These are phyloP conservation scores for Quercus variabilis DNA, from an alignment of 306 rosid species.

Conservation along the genomic window DNA sequence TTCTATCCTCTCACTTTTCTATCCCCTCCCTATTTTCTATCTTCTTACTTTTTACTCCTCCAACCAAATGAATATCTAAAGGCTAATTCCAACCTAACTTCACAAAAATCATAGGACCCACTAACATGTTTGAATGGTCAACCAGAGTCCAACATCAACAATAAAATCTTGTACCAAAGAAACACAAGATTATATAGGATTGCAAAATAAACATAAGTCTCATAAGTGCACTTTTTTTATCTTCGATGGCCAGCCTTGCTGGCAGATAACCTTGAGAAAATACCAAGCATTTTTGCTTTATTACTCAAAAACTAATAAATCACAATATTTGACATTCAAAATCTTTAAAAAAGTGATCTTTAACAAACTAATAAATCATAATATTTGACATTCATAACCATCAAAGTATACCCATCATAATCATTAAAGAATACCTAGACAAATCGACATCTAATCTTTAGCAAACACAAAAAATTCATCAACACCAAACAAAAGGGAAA, in stretches of 20 bases:
- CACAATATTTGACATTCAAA: too few relatives aligned
- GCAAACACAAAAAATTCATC: too few relatives aligned
- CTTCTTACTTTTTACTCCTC: too few relatives aligned
- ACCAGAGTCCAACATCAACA: not conserved
- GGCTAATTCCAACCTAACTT: slow-evolving; percentile 17
- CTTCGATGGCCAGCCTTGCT: slow-evolving; percentile 70
- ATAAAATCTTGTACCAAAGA: not conserved
- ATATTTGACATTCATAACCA: too few relatives aligned
- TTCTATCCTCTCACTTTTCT: too few relatives aligned
- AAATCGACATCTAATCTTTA: too few relatives aligned
- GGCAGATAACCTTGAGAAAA: slow-evolving; percentile 82
- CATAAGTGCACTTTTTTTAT: slow-evolving; percentile 83
- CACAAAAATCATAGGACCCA: not conserved
- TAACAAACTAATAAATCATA: too few relatives aligned
- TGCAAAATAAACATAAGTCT: slow-evolving; percentile 15
- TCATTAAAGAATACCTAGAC: too few relatives aligned
- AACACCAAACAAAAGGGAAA: too few relatives aligned
- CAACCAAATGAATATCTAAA: not conserved
- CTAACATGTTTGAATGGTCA: not conserved
- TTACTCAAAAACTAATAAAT: slow-evolving; percentile 16
- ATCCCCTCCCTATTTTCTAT: accelerated
- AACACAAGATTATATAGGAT: not conserved
- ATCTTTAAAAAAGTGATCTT: too few relatives aligned
- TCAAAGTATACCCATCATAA: too few relatives aligned
- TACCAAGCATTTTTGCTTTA: slow-evolving; percentile 63